Evolutionary conservation across 805 yeast genomes (phyloP), one percentile per base, ranked within the genome.

Genomic region (Brettanomyces custersianus): DNA sequence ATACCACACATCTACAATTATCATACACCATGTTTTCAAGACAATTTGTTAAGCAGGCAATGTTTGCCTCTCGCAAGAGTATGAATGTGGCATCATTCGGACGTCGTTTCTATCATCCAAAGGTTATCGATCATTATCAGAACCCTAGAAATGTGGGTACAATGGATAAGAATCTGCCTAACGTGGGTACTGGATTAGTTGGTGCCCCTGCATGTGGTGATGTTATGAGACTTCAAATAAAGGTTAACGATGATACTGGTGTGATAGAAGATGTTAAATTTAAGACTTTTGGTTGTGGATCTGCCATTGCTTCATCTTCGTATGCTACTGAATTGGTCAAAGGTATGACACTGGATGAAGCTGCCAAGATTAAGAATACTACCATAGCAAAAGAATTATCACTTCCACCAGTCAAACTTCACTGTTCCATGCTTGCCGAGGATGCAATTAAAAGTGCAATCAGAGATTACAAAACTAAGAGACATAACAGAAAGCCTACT

Each of bases 161-260:
- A 5, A 64, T 92, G 60, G 86, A 88, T 62, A 87, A 88, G 62
- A 70, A 68, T 37, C 72, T 74, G 40, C 52, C 63, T 13, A 74
- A 77, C 47, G 96, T 92, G 10, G 98, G 98, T 30, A 92, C 97
- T 1, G 98, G 98, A 1, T 70, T 92, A 31, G 98, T 92, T 12
- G 98, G 98, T 39, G 97, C 98, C 0, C 97, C 98, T 37, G 98
- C 98, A 0, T 92, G 98, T 65, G 98, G 98, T 38, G 98, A 92
- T 66, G 98, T 92, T 31, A 92, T 92, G 96, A 81, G 94, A 64
- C 71, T 92, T 45, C 97, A 92, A 60, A 92, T 92, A 53, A 77
- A 88, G 57, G 98, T 92, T 8, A 80, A 80, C 45, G 96, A 88
- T 51, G 78, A 72, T 39, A 77, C 94, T 18, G 98, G 98, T 1